A percentile compares a stretch with the other conserved stretches of the same genome.
Conservation (phyloP, 1,284 basidiomycete genomes). For the Termitomyces sp. region DNA sequence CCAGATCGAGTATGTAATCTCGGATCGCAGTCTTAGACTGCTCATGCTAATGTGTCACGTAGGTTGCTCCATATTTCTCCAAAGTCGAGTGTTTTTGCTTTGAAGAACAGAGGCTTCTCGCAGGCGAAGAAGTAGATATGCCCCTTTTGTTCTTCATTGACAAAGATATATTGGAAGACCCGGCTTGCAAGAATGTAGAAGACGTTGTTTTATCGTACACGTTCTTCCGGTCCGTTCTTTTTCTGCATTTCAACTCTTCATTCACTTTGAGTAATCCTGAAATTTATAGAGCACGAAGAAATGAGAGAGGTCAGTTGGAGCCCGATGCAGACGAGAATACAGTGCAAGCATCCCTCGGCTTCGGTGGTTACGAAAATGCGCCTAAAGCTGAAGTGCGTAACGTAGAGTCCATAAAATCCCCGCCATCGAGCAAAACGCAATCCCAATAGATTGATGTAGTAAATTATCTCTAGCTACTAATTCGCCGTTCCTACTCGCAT, state of each 20-base stretch:
- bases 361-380: conserved; percentile 54
- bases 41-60: conserved; percentile 2
- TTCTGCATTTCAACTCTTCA: background rate
- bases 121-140: conserved; percentile 97
- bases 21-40: background rate
- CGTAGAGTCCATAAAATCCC: background rate
- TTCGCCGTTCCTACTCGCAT: background rate
- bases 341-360: conserved; percentile 75
- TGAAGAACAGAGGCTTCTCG: conserved; percentile 94
- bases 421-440: conserved; percentile 3
- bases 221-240: conserved; percentile 77
- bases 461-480: conserved; percentile 5
- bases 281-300: conserved; percentile 65
- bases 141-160: conserved; percentile 99
- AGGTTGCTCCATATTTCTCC: conserved; percentile 98
- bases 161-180: conserved; percentile 92
- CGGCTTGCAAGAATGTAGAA: conserved; percentile 78
- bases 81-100: conserved; percentile 99
- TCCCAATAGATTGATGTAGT: conserved; percentile 7
- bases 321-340: conserved; percentile 80
- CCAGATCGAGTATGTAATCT: conserved; percentile 71
- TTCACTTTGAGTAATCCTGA: conserved; percentile 4
- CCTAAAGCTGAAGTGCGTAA: conserved; percentile 31
- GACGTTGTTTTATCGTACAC: conserved; percentile 96
- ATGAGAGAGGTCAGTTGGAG: conserved; percentile 76